phyloP scores from a whole-genome alignment of 768 basidiomycete genomes.

The Tricholoma bakamatsutake region DNA sequence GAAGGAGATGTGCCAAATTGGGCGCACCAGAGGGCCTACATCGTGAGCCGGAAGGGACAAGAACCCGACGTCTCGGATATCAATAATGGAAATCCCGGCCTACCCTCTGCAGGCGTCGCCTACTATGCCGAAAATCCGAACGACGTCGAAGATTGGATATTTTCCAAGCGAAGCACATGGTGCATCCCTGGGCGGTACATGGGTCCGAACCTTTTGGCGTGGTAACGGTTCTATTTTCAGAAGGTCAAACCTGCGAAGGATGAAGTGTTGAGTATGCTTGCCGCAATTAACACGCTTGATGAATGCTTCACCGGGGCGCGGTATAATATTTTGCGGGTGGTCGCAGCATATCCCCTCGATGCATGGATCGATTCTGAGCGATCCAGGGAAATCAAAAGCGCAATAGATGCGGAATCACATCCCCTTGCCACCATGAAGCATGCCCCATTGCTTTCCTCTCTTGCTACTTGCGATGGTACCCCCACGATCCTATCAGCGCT shows the following conservation, averaged over 20 bases:
- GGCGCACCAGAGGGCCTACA: not conserved
- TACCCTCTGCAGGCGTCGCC: not conserved
- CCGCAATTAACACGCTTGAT: too few species aligned
- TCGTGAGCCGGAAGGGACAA: not conserved
- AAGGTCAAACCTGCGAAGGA: too few species aligned
- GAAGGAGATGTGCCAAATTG: not conserved
- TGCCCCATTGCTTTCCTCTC: not conserved
- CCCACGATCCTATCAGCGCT: not conserved
- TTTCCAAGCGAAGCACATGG: not conserved
- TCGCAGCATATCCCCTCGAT: too few species aligned
- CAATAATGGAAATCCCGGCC: not conserved
- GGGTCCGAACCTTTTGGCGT: not conserved
- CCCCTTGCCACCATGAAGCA: not conserved
- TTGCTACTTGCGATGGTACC: not conserved
- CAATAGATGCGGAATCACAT: too few species aligned
- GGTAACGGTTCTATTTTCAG: not conserved
- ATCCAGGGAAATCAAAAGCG: too few species aligned
- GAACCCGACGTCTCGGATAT: not conserved
- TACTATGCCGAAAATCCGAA: not conserved
- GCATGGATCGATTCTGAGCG: too few species aligned
- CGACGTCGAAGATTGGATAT: not conserved
- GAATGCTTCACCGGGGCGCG: too few species aligned
- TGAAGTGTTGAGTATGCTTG: too few species aligned
- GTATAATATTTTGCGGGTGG: too few species aligned
- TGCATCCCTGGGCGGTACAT: not conserved